These are phyloP conservation scores for Suillus plorans DNA, from an alignment of 768 basidiomycete species.

Conservation along the genomic window DNA sequence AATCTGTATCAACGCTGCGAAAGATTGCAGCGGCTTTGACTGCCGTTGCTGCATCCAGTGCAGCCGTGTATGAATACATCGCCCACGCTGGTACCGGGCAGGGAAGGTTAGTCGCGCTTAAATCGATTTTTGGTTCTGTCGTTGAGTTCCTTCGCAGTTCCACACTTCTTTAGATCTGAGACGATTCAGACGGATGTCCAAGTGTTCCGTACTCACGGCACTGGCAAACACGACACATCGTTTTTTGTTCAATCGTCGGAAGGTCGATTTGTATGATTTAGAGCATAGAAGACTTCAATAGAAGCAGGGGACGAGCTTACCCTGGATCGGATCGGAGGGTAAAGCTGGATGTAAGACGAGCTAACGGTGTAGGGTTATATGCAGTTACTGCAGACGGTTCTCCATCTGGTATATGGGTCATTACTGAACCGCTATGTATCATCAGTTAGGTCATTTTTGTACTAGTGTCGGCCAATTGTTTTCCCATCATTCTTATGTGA, in stretches of 20 bases:
- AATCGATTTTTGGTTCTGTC: neutral
- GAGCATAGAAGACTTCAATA: neutral
- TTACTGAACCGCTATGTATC: neutral
- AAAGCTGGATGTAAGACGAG: neutral
- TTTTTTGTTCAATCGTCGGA: neutral
- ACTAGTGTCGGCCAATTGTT: neutral
- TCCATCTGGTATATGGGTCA: neutral
- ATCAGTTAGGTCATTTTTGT: neutral
- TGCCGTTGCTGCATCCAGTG: constrained; percentile 32
- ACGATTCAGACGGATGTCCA: neutral
- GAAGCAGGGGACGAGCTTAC: neutral
- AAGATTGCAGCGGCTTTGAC: constrained; percentile 27
- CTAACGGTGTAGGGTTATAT: neutral
- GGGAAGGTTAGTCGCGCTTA: constrained; percentile 17
- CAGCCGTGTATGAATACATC: constrained; percentile 31
- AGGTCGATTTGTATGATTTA: neutral
- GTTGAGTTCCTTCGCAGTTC: neutral
- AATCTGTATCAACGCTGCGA: constrained; percentile 22
- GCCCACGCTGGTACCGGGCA: constrained; percentile 10
- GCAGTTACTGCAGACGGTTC: neutral
- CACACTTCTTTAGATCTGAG: neutral
- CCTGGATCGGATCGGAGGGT: neutral
- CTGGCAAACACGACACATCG: neutral
- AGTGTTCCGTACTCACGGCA: neutral
- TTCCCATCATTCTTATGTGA: neutral